Conservation (phyloP, 2,329 filamentous ascomycete species). For the Colletotrichum sp. region DNA sequence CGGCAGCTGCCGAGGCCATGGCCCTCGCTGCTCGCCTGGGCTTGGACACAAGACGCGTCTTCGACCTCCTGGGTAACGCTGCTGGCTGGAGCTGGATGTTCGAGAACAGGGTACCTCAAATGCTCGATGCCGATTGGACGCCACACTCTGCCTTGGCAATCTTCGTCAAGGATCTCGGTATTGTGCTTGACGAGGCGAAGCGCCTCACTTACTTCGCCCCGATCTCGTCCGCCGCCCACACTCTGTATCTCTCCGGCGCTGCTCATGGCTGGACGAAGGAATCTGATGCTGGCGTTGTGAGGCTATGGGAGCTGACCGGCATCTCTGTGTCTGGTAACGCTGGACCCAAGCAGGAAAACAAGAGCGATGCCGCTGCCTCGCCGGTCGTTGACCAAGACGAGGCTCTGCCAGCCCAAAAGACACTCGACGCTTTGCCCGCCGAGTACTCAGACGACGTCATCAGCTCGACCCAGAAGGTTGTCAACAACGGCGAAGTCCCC, state of each 20-base stretch:
- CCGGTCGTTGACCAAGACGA: background rate
- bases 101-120: slow-evolving; percentile 37
- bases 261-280: slow-evolving; percentile 35
- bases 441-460: slow-evolving; percentile 27
- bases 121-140: slow-evolving; percentile 39
- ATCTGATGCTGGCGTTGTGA: slow-evolving; percentile 37
- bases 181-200: slow-evolving; percentile 35
- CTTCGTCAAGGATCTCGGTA: slow-evolving; percentile 38
- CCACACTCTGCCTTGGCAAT: slow-evolving; percentile 38
- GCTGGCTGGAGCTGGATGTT: slow-evolving; percentile 42
- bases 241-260: slow-evolving; percentile 35
- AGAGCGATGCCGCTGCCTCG: background rate
- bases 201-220: slow-evolving; percentile 31
- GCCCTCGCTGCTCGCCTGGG: slow-evolving; percentile 58
- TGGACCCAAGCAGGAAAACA: background rate
- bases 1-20: slow-evolving; percentile 60
- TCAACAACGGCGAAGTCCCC: slow-evolving; percentile 24
- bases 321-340: slow-evolving; percentile 24
- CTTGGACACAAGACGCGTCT: slow-evolving; percentile 53
- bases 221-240: slow-evolving; percentile 34
- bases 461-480: slow-evolving; percentile 19
- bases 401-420: slow-evolving; percentile 24
- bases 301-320: slow-evolving; percentile 40
- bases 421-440: slow-evolving; percentile 25
- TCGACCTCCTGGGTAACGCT: slow-evolving; percentile 48